Evolutionary conservation across 2,329 filamentous ascomycete genomes (phyloP), one percentile per base, ranked within the genome.

Genomic region (Arthrobotrys sinensis): DNA sequence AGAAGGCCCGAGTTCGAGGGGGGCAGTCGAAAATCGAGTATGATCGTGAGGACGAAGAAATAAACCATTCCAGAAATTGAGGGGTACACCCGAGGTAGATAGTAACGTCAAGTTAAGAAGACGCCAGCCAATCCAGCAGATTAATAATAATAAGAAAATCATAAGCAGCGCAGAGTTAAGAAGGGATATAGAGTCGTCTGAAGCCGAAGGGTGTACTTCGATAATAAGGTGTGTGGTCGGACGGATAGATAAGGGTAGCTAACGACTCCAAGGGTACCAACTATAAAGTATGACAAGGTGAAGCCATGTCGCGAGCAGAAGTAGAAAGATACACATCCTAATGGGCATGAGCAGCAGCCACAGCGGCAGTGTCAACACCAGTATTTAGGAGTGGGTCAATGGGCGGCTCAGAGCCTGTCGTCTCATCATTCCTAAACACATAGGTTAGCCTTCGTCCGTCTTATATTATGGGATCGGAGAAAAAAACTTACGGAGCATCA

Each of bases 371-470:
- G 14, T 66, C 50, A 21, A 77, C 10, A 16, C 48, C 45, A 32
- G 50, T 16, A 11, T 67, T 77, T 32, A 77, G 32, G 19, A 77
- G 73, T 21, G 73, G 66, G n/a, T 77, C 73, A 28, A 77, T 68
- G 0, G 43, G n/a, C 14, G 52, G 19, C 14, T 48, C 64, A 21
- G 38, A 36, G 21, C 65, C 60, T 10, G 60, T n/a, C 28, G 57
- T 52, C 19, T 71, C 52, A 32, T 71, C 60, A 32, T 52, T 52
- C 12, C 48, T 52, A 46, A 4, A 6, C 46, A 62, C 12, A 6
- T 19, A 50, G 10, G 21, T 40, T 62, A 62, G 55, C 21, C 36
- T 2, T 38, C 6, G 2, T 40, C 2, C 8, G 6, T 64, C 1
- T 19, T 11, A 6, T 64, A 12, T 19, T 11, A 6, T 16, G 12